Evolutionary conservation across 495 filamentous ascomycete species (phyloP).

Genomic region (Mytilinidion resinicola): DNA sequence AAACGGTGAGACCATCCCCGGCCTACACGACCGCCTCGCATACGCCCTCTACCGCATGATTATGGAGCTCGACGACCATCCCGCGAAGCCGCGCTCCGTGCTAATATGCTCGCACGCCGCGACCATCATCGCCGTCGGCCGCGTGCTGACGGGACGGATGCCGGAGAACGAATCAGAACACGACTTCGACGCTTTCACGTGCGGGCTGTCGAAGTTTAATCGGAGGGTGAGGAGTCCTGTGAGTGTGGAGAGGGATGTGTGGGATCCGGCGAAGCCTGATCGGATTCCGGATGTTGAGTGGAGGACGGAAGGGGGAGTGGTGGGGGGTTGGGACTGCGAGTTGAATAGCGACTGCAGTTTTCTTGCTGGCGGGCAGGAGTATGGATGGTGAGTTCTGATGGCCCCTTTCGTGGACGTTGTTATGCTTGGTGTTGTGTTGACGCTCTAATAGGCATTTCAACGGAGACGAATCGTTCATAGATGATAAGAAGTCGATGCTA

Average conservation of each 20-base stretch:
- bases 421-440: constrained; percentile 6
- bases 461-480: constrained; percentile 22
- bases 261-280: constrained; percentile 24
- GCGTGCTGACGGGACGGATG: constrained; percentile 69
- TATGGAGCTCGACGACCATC: constrained; percentile 57
- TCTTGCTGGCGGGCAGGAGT: constrained; percentile 71
- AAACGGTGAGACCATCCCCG: constrained; percentile 67
- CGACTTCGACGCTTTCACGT: constrained; percentile 86
- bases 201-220: constrained; percentile 62
- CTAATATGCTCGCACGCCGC: constrained; percentile 90
- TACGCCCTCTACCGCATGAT: constrained; percentile 66
- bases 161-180: constrained; percentile 59
- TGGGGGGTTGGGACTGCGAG: constrained; percentile 73
- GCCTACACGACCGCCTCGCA: constrained; percentile 75
- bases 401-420: neutral
- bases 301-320: constrained; percentile 60
- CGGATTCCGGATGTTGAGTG: constrained; percentile 57
- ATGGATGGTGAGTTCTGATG: constrained; percentile 67
- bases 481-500: too few species aligned
- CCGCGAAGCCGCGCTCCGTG: constrained; percentile 50
- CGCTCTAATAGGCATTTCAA: constrained; percentile 18
- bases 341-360: constrained; percentile 78
- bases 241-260: constrained; percentile 18
- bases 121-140: constrained; percentile 74
- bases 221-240: constrained; percentile 30